A percentile compares a stretch with the other conserved stretches of the same genome.
Conservation (phyloP, 1,139 yeast species). For the Diutina sp. region DNA sequence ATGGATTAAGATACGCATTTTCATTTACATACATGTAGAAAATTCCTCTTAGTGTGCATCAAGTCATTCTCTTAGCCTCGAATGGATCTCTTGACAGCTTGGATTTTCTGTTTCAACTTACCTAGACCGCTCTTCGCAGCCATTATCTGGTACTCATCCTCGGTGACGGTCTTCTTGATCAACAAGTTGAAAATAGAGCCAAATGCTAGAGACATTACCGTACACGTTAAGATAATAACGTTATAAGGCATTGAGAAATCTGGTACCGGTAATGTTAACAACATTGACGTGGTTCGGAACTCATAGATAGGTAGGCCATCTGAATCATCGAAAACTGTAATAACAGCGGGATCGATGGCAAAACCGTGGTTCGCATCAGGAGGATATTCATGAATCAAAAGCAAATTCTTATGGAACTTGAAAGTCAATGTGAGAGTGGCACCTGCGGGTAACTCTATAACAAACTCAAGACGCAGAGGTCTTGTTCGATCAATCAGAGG, state of each 20-base stretch:
- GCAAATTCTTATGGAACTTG: slow-evolving; percentile 76
- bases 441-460: slow-evolving; percentile 48
- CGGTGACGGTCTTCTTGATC: slow-evolving; percentile 64
- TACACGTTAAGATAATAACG: slow-evolving; percentile 87
- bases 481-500: slow-evolving; percentile 75
- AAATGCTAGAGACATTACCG: slow-evolving; percentile 84
- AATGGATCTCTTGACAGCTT: background rate
- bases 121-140: background rate
- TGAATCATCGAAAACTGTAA: slow-evolving; percentile 33
- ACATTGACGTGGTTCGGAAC: slow-evolving; percentile 70
- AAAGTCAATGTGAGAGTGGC: slow-evolving; percentile 55
- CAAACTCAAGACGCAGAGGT: slow-evolving; percentile 75
- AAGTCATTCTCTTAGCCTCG: background rate
- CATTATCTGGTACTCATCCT: slow-evolving; percentile 35
- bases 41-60: background rate
- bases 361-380: slow-evolving; percentile 99
- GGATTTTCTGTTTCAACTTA: background rate
- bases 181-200: slow-evolving; percentile 77
- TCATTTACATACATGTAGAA: no score
- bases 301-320: slow-evolving; percentile 27
- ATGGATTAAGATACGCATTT: background rate
- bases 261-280: slow-evolving; percentile 87
- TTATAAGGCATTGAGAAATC: slow-evolving; percentile 99
- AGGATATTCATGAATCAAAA: slow-evolving; percentile 85
- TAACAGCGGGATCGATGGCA: slow-evolving; percentile 81